These are phyloP conservation scores for Lepidopterella palustris DNA, from an alignment of 495 filamentous ascomycete species.

Conservation along the genomic window DNA sequence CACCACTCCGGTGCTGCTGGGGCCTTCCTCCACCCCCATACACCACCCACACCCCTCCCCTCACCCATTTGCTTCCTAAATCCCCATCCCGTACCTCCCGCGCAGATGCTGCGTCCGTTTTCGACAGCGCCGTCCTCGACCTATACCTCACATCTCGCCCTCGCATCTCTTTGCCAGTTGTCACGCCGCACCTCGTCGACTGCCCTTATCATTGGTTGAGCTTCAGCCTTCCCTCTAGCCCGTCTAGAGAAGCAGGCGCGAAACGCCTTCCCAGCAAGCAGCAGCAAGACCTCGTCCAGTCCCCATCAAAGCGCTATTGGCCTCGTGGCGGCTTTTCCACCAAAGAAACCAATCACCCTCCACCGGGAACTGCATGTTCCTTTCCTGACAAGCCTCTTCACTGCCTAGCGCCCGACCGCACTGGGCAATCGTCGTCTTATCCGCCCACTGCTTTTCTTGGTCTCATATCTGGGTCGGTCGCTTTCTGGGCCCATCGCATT, in stretches of 20 bases:
- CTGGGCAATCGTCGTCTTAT: constrained; percentile 3
- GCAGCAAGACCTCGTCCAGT: neutral
- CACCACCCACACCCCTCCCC: neutral
- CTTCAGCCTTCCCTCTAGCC: neutral
- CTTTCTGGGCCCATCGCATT: neutral
- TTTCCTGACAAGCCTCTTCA: neutral
- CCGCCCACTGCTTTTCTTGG: neutral
- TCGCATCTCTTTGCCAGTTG: neutral
- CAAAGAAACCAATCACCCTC: neutral
- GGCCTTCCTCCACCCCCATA: neutral
- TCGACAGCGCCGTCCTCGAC: neutral
- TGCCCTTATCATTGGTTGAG: neutral
- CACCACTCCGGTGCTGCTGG: neutral
- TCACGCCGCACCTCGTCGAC: neutral
- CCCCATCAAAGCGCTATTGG: neutral
- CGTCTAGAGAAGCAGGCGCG: neutral
- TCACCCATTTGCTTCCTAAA: neutral
- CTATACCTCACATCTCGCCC: neutral
- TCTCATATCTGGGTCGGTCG: constrained; percentile 10
- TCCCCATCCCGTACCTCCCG: constrained; percentile 1
- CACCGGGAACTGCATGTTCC: neutral
- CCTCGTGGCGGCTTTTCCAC: neutral
- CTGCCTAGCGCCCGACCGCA: neutral
- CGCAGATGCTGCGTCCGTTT: neutral
- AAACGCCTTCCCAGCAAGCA: neutral